Percentiles rank a stretch among this genome's conserved stretches.
phyloP scores from a whole-genome alignment of 345 rosid species.

The Citrus maxima region DNA sequence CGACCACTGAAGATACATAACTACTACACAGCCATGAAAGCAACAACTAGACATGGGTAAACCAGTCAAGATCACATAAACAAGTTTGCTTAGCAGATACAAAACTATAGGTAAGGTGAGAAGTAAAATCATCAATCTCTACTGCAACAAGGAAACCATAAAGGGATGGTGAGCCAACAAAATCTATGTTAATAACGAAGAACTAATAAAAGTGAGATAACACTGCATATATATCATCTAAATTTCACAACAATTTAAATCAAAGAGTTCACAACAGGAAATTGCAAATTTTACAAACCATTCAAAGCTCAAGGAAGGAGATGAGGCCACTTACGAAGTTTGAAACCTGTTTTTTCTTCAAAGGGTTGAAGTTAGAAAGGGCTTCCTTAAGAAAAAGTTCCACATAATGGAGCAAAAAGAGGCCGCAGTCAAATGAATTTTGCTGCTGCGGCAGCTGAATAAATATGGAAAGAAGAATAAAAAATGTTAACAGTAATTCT shows the following conservation, averaged over 20 bases:
- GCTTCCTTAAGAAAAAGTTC: slow-evolving; percentile 78
- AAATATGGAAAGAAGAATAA: slow-evolving; percentile 4
- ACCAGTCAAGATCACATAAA: not conserved
- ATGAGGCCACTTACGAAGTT: slow-evolving; percentile 58
- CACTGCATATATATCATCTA: not conserved
- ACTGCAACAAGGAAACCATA: not conserved
- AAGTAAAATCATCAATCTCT: not conserved
- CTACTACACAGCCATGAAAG: not conserved
- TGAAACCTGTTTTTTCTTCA: slow-evolving; percentile 37
- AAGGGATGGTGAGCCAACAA: not conserved
- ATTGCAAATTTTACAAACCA: not conserved
- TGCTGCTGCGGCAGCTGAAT: slow-evolving; percentile 91
- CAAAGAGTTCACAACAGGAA: not conserved
- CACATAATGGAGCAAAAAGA: slow-evolving; percentile 86
- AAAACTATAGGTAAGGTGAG: not conserved
- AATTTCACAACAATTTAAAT: not conserved
- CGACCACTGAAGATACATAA: not conserved
- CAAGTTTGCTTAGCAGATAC: not conserved
- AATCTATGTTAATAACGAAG: not conserved
- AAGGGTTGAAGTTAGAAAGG: slow-evolving; percentile 64
- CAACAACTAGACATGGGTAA: not conserved
- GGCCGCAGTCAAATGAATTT: slow-evolving; percentile 91
- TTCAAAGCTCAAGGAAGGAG: not conserved
- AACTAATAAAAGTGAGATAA: not conserved
- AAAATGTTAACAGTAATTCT: slow-evolving; percentile 8